Evolutionary conservation across 805 yeast genomes (phyloP).

Genomic region (Ogataea ganodermae): DNA sequence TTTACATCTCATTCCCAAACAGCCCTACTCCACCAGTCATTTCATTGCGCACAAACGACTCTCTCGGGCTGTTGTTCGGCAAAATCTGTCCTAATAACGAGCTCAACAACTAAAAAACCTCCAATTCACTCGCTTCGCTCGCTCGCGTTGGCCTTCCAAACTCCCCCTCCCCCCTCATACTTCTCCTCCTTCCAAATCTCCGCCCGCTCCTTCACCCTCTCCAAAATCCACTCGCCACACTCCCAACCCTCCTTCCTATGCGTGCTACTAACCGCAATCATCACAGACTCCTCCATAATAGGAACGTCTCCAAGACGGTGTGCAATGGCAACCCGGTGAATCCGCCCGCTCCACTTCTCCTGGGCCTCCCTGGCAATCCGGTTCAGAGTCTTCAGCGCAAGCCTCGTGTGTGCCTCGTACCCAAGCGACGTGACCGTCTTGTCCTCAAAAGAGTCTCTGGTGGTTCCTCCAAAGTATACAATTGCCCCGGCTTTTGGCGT

Average conservation of each 20-base stretch:
- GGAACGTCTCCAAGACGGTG: constrained; percentile 54
- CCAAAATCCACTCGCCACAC: constrained; percentile 46
- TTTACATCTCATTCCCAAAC: too few species aligned
- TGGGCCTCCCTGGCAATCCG: constrained; percentile 39
- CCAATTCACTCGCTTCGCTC: neutral
- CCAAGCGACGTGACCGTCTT: constrained; percentile 41
- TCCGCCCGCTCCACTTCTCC: constrained; percentile 22
- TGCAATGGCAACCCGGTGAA: constrained; percentile 41
- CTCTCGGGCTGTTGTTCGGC: too few species aligned
- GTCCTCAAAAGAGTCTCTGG: constrained; percentile 46
- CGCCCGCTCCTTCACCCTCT: constrained; percentile 43
- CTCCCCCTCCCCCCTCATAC: constrained; percentile 41
- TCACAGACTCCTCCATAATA: constrained; percentile 46
- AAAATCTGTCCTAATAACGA: too few species aligned
- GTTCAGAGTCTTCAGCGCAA: constrained; percentile 42
- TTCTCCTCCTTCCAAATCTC: constrained; percentile 56
- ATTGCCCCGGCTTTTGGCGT: constrained; percentile 49
- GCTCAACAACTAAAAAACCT: too few species aligned
- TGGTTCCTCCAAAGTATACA: constrained; percentile 51
- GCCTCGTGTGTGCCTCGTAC: constrained; percentile 48
- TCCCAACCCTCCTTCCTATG: constrained; percentile 52
- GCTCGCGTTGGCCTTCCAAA: constrained; percentile 48
- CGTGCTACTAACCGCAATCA: constrained; percentile 45
- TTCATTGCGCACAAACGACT: too few species aligned
- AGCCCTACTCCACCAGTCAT: too few species aligned